These are phyloP conservation scores for Tuber aestivum DNA, from an alignment of 495 filamentous ascomycete genomes.

Conservation along the genomic window DNA sequence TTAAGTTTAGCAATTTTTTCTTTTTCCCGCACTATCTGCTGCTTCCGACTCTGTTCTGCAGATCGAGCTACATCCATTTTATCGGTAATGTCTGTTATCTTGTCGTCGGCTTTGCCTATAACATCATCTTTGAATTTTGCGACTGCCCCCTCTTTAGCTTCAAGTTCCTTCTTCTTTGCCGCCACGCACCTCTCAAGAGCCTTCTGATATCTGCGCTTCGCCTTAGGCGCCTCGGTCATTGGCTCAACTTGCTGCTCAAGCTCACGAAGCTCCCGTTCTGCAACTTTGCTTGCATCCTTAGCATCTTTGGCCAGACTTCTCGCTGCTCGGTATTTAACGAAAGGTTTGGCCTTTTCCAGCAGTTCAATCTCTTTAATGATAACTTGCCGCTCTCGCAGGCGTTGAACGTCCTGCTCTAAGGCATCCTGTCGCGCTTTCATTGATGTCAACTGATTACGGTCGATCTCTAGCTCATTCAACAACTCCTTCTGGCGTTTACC, in stretches of 20 bases:
- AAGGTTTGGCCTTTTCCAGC: slow-evolving; percentile 59
- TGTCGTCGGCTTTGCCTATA: slow-evolving; percentile 48
- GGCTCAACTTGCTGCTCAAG: slow-evolving; percentile 62
- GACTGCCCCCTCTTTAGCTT: slow-evolving; percentile 50
- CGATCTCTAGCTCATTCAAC: slow-evolving; percentile 53
- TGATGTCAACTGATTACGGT: slow-evolving; percentile 57
- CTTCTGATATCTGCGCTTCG: slow-evolving; percentile 58
- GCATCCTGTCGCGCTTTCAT: slow-evolving; percentile 68
- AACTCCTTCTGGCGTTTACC: slow-evolving; percentile 63
- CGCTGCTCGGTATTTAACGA: slow-evolving; percentile 57
- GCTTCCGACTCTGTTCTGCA: slow-evolving; percentile 48
- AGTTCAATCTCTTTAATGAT: slow-evolving; percentile 61
- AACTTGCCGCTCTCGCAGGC: slow-evolving; percentile 65
- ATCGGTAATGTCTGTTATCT: slow-evolving; percentile 52
- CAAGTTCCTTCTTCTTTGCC: slow-evolving; percentile 48
- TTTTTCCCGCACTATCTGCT: slow-evolving; percentile 46
- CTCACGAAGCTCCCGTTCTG: slow-evolving; percentile 51
- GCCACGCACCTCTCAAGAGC: slow-evolving; percentile 31
- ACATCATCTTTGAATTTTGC: slow-evolving; percentile 53
- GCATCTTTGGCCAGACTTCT: slow-evolving; percentile 41
- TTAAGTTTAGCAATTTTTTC: slow-evolving; percentile 45
- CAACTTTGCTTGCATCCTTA: slow-evolving; percentile 47
- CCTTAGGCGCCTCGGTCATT: slow-evolving; percentile 57
- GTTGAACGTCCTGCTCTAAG: slow-evolving; percentile 74
- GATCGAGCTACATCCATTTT: slow-evolving; percentile 57